Conservation (phyloP, 1,284 basidiomycete species). For the Ganoderma boninense region DNA sequence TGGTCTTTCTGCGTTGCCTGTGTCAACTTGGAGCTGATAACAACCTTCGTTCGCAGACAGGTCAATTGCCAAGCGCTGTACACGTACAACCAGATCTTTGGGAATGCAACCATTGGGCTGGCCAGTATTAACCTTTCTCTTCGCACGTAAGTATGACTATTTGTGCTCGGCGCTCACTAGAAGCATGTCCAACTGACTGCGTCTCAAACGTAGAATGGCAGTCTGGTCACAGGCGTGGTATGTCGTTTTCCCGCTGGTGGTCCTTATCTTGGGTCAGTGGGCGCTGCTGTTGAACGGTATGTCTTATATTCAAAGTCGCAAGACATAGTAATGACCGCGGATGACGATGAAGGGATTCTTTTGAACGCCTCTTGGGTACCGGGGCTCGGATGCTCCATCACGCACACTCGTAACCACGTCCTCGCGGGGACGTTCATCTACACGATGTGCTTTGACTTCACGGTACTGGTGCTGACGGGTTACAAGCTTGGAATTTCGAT, state of each 20-base stretch:
- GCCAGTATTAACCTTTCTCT: conserved; percentile 82
- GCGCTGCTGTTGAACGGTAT: conserved; percentile 76
- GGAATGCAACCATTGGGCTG: conserved; percentile 76
- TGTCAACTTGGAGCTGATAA: conserved; percentile 13
- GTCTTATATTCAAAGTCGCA: conserved; percentile 32
- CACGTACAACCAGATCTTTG: conserved; percentile 75
- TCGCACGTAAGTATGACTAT: conserved; percentile 63
- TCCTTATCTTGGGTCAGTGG: conserved; percentile 78
- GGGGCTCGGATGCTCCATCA: conserved; percentile 59
- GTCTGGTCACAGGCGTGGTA: conserved; percentile 72
- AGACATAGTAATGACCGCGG: conserved; percentile 11
- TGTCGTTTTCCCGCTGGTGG: conserved; percentile 60
- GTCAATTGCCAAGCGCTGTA: conserved; percentile 75
- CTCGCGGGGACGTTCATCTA: conserved; percentile 55
- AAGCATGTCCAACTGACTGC: conserved; percentile 4
- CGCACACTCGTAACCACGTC: conserved; percentile 59
- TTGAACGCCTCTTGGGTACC: conserved; percentile 65
- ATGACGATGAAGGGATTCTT: conserved; percentile 56
- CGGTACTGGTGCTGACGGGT: conserved; percentile 36
- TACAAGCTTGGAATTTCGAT: conserved; percentile 58
- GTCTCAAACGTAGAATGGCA: conserved; percentile 61
- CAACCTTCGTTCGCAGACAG: conserved; percentile 46
- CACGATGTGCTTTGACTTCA: conserved; percentile 42
- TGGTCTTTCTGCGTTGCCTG: not conserved
- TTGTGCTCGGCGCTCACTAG: not conserved